A percentile compares a stretch with the other conserved stretches of the same genome.
These are phyloP conservation scores for Saccharomycopsis crataegensis DNA, from an alignment of 1,139 yeast genomes.

Conservation along the genomic window DNA sequence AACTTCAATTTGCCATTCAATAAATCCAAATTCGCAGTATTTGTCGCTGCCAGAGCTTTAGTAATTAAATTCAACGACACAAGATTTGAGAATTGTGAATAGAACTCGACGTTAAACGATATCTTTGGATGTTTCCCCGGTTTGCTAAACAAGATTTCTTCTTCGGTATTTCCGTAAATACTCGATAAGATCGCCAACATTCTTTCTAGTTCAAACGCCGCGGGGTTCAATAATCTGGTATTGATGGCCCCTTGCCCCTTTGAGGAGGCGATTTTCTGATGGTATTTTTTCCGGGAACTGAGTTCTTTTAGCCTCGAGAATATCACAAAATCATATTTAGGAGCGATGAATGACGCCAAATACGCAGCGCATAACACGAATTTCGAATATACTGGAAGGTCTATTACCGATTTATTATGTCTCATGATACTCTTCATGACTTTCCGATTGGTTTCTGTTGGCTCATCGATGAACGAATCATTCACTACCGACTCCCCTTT, in stretches of 20 bases:
- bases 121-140: slow-evolving; percentile 25
- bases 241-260: slow-evolving; percentile 31
- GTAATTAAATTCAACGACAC: slow-evolving; percentile 46
- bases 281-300: slow-evolving; percentile 32
- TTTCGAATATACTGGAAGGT: slow-evolving; percentile 50
- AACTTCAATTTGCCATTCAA: slow-evolving; percentile 57
- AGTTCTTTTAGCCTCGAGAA: slow-evolving; percentile 54
- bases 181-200: slow-evolving; percentile 59
- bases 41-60: slow-evolving; percentile 29
- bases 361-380: slow-evolving; percentile 60
- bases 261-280: not conserved
- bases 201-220: slow-evolving; percentile 60
- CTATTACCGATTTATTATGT: slow-evolving; percentile 3
- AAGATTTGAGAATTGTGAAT: slow-evolving; percentile 54
- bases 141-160: slow-evolving; percentile 23
- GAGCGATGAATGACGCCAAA: slow-evolving; percentile 60
- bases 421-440: not conserved
- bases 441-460: not conserved
- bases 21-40: slow-evolving; percentile 41
- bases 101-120: slow-evolving; percentile 41
- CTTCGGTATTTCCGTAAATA: slow-evolving; percentile 30
- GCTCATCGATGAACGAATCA: not conserved
- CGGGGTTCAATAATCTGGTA: slow-evolving; percentile 49
- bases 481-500: slow-evolving; percentile 18
- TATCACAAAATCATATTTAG: slow-evolving; percentile 48